phyloP scores from a whole-genome alignment of 2,329 filamentous ascomycete genomes.

The Diaporthe citrichinensis region DNA sequence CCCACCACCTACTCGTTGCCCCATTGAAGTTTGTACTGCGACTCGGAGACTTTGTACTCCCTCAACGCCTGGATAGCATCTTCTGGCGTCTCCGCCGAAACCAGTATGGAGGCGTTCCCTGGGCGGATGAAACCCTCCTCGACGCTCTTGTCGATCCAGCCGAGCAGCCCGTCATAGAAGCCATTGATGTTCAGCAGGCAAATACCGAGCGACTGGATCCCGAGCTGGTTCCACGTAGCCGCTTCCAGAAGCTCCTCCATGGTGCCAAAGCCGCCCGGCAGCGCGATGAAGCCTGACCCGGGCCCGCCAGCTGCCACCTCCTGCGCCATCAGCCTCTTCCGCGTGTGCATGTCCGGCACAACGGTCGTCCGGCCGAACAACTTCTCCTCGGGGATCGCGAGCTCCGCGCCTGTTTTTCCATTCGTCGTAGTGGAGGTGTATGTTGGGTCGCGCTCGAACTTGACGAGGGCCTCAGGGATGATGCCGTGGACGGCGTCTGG shows the following conservation, averaged over 20 bases:
- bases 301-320: constrained; percentile 86
- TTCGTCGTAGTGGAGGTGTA: constrained; percentile 60
- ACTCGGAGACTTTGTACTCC: constrained; percentile 82
- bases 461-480: constrained; percentile 88
- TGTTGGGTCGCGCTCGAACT: constrained; percentile 78
- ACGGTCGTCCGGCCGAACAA: constrained; percentile 88
- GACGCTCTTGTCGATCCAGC: constrained; percentile 85
- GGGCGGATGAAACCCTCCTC: constrained; percentile 81
- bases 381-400: constrained; percentile 72
- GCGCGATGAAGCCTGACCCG: constrained; percentile 89
- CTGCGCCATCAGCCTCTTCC: constrained; percentile 93
- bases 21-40: constrained; percentile 88
- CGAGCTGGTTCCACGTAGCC: constrained; percentile 95
- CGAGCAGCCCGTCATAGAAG: constrained; percentile 90
- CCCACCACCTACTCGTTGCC: constrained; percentile 67
- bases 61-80: constrained; percentile 79
- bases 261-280: constrained; percentile 93
- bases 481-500: constrained; percentile 90
- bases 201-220: constrained; percentile 86
- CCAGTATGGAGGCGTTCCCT: constrained; percentile 81
- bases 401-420: constrained; percentile 55
- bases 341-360: constrained; percentile 95
- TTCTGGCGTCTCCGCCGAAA: constrained; percentile 79
- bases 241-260: constrained; percentile 96
- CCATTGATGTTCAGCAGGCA: constrained; percentile 89